Evolutionary conservation across 495 filamentous ascomycete genomes (phyloP).

Genomic region (Pseudomonodictys pantanalensis): DNA sequence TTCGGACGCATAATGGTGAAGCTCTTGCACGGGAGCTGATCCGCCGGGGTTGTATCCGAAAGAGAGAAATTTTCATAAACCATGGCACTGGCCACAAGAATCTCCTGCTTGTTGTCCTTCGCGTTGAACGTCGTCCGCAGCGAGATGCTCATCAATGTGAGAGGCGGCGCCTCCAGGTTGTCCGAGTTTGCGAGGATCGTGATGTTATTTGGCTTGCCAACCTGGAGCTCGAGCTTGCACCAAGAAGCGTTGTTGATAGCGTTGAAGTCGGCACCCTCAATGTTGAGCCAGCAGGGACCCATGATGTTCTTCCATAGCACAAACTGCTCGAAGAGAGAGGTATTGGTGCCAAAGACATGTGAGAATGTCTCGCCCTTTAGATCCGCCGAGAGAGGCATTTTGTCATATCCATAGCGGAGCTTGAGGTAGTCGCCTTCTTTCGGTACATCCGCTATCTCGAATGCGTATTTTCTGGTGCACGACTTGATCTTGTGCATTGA

Average conservation of each 20-base stretch:
- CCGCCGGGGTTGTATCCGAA: constrained; percentile 80
- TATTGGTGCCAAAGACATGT: constrained; percentile 90
- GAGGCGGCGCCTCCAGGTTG: constrained; percentile 72
- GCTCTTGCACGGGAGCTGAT: constrained; percentile 81
- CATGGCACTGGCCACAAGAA: constrained; percentile 81
- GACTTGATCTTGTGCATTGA: constrained; percentile 90
- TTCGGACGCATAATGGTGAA: constrained; percentile 88
- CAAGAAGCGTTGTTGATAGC: constrained; percentile 89
- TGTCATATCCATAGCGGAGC: constrained; percentile 85
- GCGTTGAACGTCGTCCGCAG: constrained; percentile 83
- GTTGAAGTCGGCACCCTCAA: constrained; percentile 77
- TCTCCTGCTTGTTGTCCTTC: constrained; percentile 96
- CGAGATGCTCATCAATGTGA: constrained; percentile 92
- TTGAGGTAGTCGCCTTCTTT: constrained; percentile 90
- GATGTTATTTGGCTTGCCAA: constrained; percentile 71
- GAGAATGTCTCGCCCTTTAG: constrained; percentile 86
- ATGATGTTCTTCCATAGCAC: constrained; percentile 97
- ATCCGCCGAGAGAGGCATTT: constrained; percentile 66
- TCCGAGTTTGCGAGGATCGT: constrained; percentile 69
- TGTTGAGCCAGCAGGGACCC: constrained; percentile 95
- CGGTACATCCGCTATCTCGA: constrained; percentile 83
- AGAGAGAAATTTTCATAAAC: constrained; percentile 89
- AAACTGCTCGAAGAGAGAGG: constrained; percentile 93
- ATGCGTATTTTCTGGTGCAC: constrained; percentile 88
- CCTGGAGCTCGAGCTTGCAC: constrained; percentile 91